Conservation (phyloP, 129 eudicot species). For the Kitagawia praeruptora region DNA sequence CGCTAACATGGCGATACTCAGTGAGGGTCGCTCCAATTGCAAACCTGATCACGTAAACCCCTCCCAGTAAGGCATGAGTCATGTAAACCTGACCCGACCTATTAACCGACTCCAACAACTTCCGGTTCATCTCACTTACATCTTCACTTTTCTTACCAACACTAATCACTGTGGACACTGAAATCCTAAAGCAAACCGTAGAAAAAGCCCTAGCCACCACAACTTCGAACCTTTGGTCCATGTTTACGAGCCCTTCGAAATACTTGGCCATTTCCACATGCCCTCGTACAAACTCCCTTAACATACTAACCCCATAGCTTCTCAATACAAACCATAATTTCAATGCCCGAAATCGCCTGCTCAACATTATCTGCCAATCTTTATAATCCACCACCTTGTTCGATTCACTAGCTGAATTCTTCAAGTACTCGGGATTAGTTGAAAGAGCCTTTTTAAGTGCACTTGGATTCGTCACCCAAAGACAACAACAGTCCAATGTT, state of each 20-base stretch:
- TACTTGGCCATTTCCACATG: conserved; percentile 23
- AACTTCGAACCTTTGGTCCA: conserved; percentile 17
- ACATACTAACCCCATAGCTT: conserved; percentile 20
- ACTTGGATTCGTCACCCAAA: conserved; percentile 17
- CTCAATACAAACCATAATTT: conserved; percentile 18
- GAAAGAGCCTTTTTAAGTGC: conserved; percentile 2
- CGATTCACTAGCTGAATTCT: conserved; percentile 3
- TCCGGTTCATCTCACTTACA: conserved; percentile 8
- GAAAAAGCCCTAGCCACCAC: conserved; percentile 27
- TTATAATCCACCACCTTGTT: conserved; percentile 25
- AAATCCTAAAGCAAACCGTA: conserved; percentile 28
- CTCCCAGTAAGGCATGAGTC: background rate
- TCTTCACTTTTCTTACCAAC: background rate
- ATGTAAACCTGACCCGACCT: background rate
- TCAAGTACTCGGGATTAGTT: conserved; percentile 18
- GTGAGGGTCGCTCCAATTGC: conserved; percentile 33
- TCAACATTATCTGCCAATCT: conserved; percentile 19
- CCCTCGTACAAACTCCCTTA: conserved; percentile 9
- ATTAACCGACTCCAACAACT: conserved; percentile 10
- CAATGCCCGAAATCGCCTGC: conserved; percentile 19
- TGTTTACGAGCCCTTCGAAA: conserved; percentile 13
- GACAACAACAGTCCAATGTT: conserved; percentile 19
- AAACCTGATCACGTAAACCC: background rate
- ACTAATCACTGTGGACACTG: background rate
- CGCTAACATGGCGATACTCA: conserved; percentile 17